Evolutionary conservation across 257 asterid genomes (phyloP).

Genomic region (Voacanga thouarsii): DNA sequence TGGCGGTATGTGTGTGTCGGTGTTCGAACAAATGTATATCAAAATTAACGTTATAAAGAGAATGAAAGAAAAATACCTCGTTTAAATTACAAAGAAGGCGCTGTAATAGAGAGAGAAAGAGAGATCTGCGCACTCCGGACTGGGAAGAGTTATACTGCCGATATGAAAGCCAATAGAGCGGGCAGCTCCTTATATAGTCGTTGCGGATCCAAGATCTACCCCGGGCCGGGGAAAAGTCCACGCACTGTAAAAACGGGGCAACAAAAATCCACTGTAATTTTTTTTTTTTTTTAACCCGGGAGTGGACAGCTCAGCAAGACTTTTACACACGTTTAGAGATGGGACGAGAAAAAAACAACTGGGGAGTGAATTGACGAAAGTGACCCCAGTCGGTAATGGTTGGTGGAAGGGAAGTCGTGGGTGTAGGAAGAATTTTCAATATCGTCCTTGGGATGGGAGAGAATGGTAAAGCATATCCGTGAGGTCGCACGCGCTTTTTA

Average conservation of each 20-base stretch:
- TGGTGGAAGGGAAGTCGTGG: not conserved
- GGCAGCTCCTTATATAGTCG: conserved; percentile 28
- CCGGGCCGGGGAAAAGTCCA: not conserved
- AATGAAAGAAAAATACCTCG: conserved; percentile 9
- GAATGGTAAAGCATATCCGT: not conserved
- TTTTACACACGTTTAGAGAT: not conserved
- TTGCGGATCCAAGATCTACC: conserved; percentile 30
- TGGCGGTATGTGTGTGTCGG: not conserved
- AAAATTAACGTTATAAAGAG: not conserved
- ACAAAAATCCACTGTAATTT: not conserved
- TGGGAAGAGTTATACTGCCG: not conserved
- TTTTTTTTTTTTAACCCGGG: not conserved
- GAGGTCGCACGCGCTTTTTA: conserved; percentile 19
- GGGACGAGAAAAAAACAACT: too few relatives aligned
- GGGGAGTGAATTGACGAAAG: not conserved
- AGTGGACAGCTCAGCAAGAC: not conserved
- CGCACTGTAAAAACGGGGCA: not conserved
- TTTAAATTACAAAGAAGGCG: conserved; percentile 10
- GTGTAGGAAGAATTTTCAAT: not conserved
- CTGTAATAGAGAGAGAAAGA: conserved; percentile 14
- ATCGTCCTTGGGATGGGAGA: not conserved
- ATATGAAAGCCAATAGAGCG: conserved; percentile 21
- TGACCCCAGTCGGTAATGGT: not conserved
- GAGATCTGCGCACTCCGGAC: conserved; percentile 9
- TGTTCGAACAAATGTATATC: conserved; percentile 4